Base-by-base conservation (phyloP, 179 eudicot genomes). In the Heliamphora pulchella region DNA sequence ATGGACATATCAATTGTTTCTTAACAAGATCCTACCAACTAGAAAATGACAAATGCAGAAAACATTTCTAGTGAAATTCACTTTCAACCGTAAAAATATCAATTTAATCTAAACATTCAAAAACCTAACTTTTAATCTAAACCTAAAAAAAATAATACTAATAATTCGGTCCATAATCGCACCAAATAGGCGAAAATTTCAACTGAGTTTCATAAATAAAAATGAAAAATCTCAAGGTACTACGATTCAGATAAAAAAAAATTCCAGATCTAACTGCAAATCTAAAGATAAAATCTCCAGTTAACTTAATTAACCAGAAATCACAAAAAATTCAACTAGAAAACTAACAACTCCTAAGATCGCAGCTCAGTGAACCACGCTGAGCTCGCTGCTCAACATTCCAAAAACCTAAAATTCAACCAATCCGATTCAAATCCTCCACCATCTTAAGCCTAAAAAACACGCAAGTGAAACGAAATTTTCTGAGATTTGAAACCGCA, bases 401-500 rank as follows among this genome's bases (percentile, higher is more conserved):
- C 53, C 47, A 68, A 68, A 80, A 77, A 83, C 80, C 79, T 83
- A 82, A 78, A 85, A 58, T 46, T 31, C 48, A 70, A 79, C 13
- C 17, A 31, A 80, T 31, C 72, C 31, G 20, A 61, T 71, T 78
- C 62, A 75, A 82, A 13, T 65, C 31, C 78, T 15, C 80, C 77
- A 75, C 22, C 41, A 75, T 66, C n/a, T 54, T 69, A 64, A 53
- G 53, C 79, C 48, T 14, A 20, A 13, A 73, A 74, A 72, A 80
- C 53, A 75, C n/a, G 59, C 58, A 78, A 78, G 8, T 59, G 63
- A 72, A 74, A 73, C 67, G 78, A 75, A 83, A 88, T 89, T 88
- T 84, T 88, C 92, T 84, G 84, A 85, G 79, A 81, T 80, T 84
- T 61, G 85, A 31, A 31, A 31, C 31, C 31, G 31, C 31, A 31